Percentiles rank a stretch among this genome's conserved stretches.
Conservation (phyloP, 1,284 basidiomycete species). For the Fereydounia khargensis region DNA sequence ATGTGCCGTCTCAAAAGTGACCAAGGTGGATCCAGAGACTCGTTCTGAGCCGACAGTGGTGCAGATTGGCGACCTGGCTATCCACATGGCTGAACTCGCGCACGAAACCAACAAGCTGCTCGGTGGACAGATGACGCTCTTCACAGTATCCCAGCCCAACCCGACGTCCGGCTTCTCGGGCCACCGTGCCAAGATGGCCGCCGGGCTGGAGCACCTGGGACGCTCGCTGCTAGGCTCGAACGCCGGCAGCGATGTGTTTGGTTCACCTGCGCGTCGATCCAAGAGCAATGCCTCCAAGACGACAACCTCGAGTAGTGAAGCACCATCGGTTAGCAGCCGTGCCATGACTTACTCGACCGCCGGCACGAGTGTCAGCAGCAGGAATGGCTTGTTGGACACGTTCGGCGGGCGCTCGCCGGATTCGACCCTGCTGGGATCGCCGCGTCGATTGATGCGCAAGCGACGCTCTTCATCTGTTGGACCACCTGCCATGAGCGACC, state of each 20-base stretch:
- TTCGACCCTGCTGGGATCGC: conserved; percentile 3
- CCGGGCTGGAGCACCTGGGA: conserved; percentile 41
- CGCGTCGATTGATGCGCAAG: conserved; percentile 4
- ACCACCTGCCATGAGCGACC: conserved; percentile 2
- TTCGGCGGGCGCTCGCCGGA: conserved; percentile 3
- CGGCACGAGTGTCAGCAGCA: conserved; percentile 42
- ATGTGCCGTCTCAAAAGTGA: conserved; percentile 18
- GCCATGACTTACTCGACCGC: conserved; percentile 37
- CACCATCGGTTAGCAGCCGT: conserved; percentile 23
- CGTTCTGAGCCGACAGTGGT: conserved; percentile 13
- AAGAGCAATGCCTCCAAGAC: conserved; percentile 40
- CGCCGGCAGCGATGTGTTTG: conserved; percentile 33
- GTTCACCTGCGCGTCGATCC: conserved; percentile 31
- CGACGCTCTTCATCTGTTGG: conserved; percentile 18
- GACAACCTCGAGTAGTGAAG: conserved; percentile 25
- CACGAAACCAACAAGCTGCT: conserved; percentile 25
- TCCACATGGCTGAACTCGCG: conserved; percentile 18
- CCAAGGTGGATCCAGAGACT: conserved; percentile 14
- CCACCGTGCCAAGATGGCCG: conserved; percentile 35
- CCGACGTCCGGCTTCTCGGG: background rate
- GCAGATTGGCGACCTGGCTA: conserved; percentile 14
- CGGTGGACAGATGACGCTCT: background rate
- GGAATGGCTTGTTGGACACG: conserved; percentile 14
- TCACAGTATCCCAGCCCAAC: background rate
- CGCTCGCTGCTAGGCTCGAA: conserved; percentile 26